Evolutionary conservation across 305 asterid genomes (phyloP).

Genomic region (Galium porrigens): DNA sequence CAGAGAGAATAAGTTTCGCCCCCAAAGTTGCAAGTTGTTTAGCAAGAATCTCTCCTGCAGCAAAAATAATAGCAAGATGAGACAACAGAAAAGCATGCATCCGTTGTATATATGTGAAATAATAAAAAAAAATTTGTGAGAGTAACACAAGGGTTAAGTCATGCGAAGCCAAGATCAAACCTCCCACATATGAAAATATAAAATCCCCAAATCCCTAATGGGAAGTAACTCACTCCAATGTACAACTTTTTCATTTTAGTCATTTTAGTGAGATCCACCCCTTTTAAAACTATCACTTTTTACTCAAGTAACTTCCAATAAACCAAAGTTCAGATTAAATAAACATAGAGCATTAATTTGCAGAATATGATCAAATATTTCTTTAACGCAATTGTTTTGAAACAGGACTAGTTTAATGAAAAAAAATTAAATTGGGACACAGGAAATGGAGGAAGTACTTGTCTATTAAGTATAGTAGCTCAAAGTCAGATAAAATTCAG

Average conservation of each 20-base stretch:
- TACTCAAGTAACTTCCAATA: neutral
- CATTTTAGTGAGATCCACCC: neutral
- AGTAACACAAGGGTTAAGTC: neutral
- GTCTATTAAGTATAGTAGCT: neutral
- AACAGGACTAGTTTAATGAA: neutral
- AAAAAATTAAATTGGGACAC: neutral
- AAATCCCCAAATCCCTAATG: neutral
- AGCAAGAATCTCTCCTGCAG: constrained; percentile 79
- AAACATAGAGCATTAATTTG: no score
- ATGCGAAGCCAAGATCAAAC: neutral
- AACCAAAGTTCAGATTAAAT: no score
- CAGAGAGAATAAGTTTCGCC: constrained; percentile 84
- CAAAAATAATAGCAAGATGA: constrained; percentile 17
- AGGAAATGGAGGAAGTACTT: neutral
- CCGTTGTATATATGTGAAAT: neutral
- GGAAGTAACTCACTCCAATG: neutral
- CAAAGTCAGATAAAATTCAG: neutral
- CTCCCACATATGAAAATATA: neutral
- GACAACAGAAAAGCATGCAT: neutral
- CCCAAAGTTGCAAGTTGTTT: constrained; percentile 77
- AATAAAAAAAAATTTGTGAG: neutral
- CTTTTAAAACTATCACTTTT: no score
- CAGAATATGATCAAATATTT: no score
- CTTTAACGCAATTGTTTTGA: neutral
- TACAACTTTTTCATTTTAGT: neutral